Base-by-base conservation (phyloP, 2,329 filamentous ascomycete genomes). In the Aquanectria penicillioides region DNA sequence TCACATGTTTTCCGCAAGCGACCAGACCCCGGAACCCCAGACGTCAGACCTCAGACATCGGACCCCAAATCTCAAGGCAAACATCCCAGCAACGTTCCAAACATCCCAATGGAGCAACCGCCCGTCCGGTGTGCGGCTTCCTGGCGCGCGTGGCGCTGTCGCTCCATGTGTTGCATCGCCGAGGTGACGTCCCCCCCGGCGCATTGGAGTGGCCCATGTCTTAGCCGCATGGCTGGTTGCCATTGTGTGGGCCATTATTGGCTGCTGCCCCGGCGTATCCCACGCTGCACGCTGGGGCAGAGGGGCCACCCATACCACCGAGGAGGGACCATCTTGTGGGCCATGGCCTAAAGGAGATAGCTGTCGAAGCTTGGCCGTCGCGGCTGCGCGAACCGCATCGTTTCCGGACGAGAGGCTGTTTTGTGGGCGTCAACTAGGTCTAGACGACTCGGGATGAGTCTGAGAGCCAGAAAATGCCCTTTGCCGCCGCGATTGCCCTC, bases 211-310 rank as follows among this genome's bases (percentile, higher is more conserved):
- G 59, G 57, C 31, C 63, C 62, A 53, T 66, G 63, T 68, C 65
- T 65, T 69, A 69, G 67, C 66, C 61, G 66, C 67, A 66, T 63
- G 46, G 47, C 28, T 61, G 56, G 63, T 69, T 69, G 61, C 41
- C 59, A 68, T 69, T 69, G 59, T 57, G 43, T 47, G 44, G 28
- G 31, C 54, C 56, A 61, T 68, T 57, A 69, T 69, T 69, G 67
- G 67, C 57, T 43, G 50, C 33, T 40, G 47, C 48, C 50, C 41
- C 44, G 26, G 46, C 49, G 58, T 37, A 64, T 69, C 66, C 63
- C 66, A 69, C 62, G 58, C 55, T 48, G 50, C 57, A 44, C 53
- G 47, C 46, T 34, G 58, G 53, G 61, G 55, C 36, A 59, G 57
- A 57, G 55, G 59, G 55, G 37, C 54, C 52, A 63, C 49, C 47